These are phyloP conservation scores for Neurospora sp. DNA, from an alignment of 495 filamentous ascomycete genomes.

Conservation along the genomic window DNA sequence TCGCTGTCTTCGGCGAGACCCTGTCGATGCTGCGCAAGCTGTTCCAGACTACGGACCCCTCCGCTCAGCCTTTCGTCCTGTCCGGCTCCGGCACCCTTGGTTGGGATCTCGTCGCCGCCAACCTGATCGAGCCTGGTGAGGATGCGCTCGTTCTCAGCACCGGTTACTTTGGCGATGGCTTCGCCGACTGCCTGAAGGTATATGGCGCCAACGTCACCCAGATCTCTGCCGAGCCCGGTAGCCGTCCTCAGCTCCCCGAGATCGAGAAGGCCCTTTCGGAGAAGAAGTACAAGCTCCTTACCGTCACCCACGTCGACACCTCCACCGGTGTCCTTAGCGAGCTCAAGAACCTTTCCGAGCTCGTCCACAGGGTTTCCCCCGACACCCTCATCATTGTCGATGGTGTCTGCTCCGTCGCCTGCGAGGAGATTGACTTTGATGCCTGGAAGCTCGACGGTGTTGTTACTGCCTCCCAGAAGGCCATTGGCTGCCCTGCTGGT, in stretches of 20 bases:
- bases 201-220: slow-evolving; percentile 87
- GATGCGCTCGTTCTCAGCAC: slow-evolving; percentile 87
- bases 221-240: slow-evolving; percentile 79
- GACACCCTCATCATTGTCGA: slow-evolving; percentile 87
- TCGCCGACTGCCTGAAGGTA: slow-evolving; percentile 79
- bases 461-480: slow-evolving; percentile 91
- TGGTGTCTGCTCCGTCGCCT: slow-evolving; percentile 92
- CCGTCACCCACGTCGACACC: slow-evolving; percentile 94
- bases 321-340: slow-evolving; percentile 92
- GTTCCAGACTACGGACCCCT: slow-evolving; percentile 74
- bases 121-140: slow-evolving; percentile 78
- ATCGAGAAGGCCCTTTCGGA: slow-evolving; percentile 78
- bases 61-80: slow-evolving; percentile 84
- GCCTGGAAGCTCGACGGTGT: slow-evolving; percentile 90
- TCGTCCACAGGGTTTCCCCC: slow-evolving; percentile 78
- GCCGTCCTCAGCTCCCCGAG: slow-evolving; percentile 75
- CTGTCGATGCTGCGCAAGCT: slow-evolving; percentile 81
- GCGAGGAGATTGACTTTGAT: slow-evolving; percentile 92
- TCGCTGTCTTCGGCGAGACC: slow-evolving; percentile 82
- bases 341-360: slow-evolving; percentile 67
- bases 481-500: slow-evolving; percentile 88
- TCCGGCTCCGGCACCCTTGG: slow-evolving; percentile 91
- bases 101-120: slow-evolving; percentile 91
- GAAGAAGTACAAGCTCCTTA: slow-evolving; percentile 85
- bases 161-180: slow-evolving; percentile 95